Evolutionary conservation across 179 eudicot genomes (phyloP), one percentile per base, ranked within the genome.

Genomic region (Spinacia oleracea): DNA sequence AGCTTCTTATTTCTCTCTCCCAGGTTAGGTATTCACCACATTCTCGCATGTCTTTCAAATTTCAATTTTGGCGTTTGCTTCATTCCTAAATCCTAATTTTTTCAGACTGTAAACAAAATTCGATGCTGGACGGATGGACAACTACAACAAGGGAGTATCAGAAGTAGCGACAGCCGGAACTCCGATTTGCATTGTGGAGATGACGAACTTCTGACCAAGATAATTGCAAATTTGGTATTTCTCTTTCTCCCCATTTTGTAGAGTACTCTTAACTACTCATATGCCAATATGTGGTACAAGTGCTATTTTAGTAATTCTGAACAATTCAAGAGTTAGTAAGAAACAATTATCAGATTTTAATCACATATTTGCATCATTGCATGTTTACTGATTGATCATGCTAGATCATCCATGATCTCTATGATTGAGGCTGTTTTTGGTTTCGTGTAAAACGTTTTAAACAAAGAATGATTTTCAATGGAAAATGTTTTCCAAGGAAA

Each of bases 1-100:
- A 78, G 6, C 86, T 91, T 25, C 76, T 92, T 40, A 79, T 84
- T 69, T 67, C 82, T 55, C 93, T 92, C 67, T 92, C 94, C n/a
- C 81, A 85, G 88, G 94, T 89, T 16, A 35, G 1, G 14, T 62
- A 4, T 21, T 43, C 55, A 67, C 6, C 46, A 45, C 21, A 53
- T 32, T 69, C 34, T 32, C 59, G 35, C 29, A 27, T 15, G 11
- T 32, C 16, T 77, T 38, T 27, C 7, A 59, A 27, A 32, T 5
- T 60, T 2, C 7, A 59, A 27, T 46, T 5, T 60, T 2, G 21
- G 16, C 23, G 35, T 72, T 78, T 42, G 18, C 38, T 20, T 34
- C 7, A 42, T 9, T 65, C 25, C 20, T 59, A 83, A 83, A 79
- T 77, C 80, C 74, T 79, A 83, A 77, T 59, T 69, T 70, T 55